Evolutionary conservation across 176 grass and related monocot genomes (phyloP), one percentile per base, ranked within the genome.

Genomic region (Carex cristatella): DNA sequence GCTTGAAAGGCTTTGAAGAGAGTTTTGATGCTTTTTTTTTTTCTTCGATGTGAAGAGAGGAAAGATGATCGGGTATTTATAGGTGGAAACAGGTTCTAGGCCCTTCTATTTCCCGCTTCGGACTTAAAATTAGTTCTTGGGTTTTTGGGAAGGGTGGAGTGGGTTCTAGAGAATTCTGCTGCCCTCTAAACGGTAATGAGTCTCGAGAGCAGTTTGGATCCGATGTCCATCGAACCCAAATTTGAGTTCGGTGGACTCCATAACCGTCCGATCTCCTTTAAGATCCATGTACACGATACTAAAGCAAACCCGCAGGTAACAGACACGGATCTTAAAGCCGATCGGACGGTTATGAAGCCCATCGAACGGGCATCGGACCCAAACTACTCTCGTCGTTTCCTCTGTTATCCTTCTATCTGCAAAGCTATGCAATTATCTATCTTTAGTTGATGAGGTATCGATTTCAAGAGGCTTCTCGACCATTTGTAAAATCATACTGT

Each of bases 101-200:
- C 7, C 44, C 70, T 75, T 75, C 70, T 51, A 0, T 75, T 75
- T 72, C 69, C 69, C 69, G 69, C 69, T 72, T 49, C 3, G 9
- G 35, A 27, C 32, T 48, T 18, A 27, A 19, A 37, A 56, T 16
- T 14, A 16, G 7, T 0, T 73, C 13, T 67, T 7, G 4, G 30
- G 33, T 67, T 67, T 67, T 37, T 37, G 69, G 10, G 55, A 82
- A 82, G 18, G 67, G 14, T 82, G 37, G 59, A 82, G 65, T 10
- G 28, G 65, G n/a, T 85, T 85, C 83, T 61, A 61, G 83, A 85
- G 83, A 85, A 23, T 85, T 85, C 82, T 61, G 0, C 13, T 16
- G 9, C 44, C 1, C 0, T n/a, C 14, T 14, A 82, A 48, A 28
- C 11, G 10, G 5, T 8, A 4, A 53, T n/a, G n/a, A n/a, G n/a